A percentile compares a stretch with the other conserved stretches of the same genome.
phyloP scores from a whole-genome alignment of 2,329 filamentous ascomycete genomes.

The Xylaria digitata region DNA sequence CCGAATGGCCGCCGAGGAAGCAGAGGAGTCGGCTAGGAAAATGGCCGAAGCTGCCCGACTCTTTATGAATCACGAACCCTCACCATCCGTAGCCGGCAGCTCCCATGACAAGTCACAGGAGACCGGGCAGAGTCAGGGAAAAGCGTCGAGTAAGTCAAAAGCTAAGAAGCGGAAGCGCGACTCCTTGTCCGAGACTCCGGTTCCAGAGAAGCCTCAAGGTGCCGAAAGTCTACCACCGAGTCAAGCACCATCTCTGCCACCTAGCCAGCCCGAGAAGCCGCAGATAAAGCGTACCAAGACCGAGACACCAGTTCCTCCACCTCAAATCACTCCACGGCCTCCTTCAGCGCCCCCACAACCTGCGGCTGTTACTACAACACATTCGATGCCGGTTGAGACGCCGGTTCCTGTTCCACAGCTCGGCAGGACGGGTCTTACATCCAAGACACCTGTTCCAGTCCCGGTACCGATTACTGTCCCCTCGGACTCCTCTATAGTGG shows the following conservation, averaged over 20 bases:
- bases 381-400: constrained; percentile 44
- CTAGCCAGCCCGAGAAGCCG: constrained; percentile 50
- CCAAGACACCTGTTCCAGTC: constrained; percentile 52
- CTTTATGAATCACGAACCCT: constrained; percentile 54
- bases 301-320: constrained; percentile 66
- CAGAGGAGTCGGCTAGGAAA: constrained; percentile 66
- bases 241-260: constrained; percentile 34
- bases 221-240: constrained; percentile 38
- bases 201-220: constrained; percentile 48
- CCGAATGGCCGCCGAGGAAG: constrained; percentile 71
- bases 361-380: constrained; percentile 30
- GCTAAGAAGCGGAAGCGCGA: constrained; percentile 61
- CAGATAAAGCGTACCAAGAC: constrained; percentile 65
- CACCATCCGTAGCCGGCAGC: constrained; percentile 48
- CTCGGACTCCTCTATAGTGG: constrained; percentile 46
- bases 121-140: constrained; percentile 46
- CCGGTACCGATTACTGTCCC: constrained; percentile 43
- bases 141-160: constrained; percentile 44
- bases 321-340: constrained; percentile 52
- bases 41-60: constrained; percentile 62
- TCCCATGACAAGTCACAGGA: constrained; percentile 50
- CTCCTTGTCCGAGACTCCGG: constrained; percentile 49
- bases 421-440: constrained; percentile 46
- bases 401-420: constrained; percentile 50
- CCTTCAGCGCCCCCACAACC: constrained; percentile 49